Conservation (phyloP, 345 rosid species). For the Brassica napus region Da-Ae NC_063439.1:21204501-21205000, state of each 20-base stretch:
- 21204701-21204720: neutral
- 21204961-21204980: neutral
- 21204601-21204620: no score
- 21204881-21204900: constrained; percentile 63
- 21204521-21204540: neutral
- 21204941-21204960: neutral
- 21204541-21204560: neutral
- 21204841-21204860: constrained; percentile 81
- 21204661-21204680: neutral
- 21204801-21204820: neutral
- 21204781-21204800: neutral
- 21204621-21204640: no score
- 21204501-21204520: constrained; percentile 51
- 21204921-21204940: neutral
- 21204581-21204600: no score
- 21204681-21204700: constrained; percentile 9
- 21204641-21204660: no score
- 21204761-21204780: constrained; percentile 22
- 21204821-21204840: neutral
- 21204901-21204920: constrained; percentile 66
- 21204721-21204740: constrained; percentile 48
- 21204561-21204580: no score
- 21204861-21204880: constrained; percentile 68
- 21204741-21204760: constrained; percentile 79
- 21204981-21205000: neutral